Percentiles rank a stretch among this genome's conserved stretches.
These are phyloP conservation scores for Thinopyrum elongatum DNA, from an alignment of 176 grass and related monocot genomes.

Conservation along the genomic window DNA sequence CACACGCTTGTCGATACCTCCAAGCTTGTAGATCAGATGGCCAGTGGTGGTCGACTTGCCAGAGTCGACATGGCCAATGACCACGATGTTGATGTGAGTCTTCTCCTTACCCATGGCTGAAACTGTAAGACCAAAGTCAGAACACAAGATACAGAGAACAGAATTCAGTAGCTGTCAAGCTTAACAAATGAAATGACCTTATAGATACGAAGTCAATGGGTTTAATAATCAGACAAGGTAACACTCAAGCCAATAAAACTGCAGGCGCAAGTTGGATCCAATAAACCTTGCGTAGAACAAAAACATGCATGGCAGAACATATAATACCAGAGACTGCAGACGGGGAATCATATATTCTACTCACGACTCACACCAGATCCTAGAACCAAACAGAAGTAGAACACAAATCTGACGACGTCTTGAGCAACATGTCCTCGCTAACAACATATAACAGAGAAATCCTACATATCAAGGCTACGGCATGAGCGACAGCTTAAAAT, in stretches of 20 bases:
- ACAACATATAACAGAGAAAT: not conserved
- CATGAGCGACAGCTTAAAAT: not conserved
- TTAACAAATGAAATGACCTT: no score
- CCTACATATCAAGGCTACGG: not conserved
- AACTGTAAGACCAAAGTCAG: not conserved
- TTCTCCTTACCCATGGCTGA: conserved; percentile 17
- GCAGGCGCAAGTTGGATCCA: not conserved
- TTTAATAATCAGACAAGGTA: not conserved
- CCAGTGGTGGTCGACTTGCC: conserved; percentile 11
- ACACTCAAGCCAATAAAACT: no score
- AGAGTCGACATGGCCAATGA: conserved; percentile 19
- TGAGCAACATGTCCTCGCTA: not conserved
- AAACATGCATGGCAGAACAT: not conserved
- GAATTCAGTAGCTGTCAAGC: not conserved
- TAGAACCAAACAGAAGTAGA: not conserved
- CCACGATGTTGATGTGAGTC: conserved; percentile 3
- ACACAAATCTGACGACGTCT: not conserved
- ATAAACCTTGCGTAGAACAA: not conserved
- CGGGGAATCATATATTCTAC: not conserved
- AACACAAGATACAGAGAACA: not conserved
- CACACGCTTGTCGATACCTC: conserved; percentile 15
- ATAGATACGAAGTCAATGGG: no score
- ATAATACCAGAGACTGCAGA: not conserved
- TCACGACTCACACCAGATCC: not conserved
- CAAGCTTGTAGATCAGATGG: conserved; percentile 13